These are phyloP conservation scores for Dendrobium chrysotoxum DNA, from an alignment of 106 monocot species.

Conservation along the genomic window DNA sequence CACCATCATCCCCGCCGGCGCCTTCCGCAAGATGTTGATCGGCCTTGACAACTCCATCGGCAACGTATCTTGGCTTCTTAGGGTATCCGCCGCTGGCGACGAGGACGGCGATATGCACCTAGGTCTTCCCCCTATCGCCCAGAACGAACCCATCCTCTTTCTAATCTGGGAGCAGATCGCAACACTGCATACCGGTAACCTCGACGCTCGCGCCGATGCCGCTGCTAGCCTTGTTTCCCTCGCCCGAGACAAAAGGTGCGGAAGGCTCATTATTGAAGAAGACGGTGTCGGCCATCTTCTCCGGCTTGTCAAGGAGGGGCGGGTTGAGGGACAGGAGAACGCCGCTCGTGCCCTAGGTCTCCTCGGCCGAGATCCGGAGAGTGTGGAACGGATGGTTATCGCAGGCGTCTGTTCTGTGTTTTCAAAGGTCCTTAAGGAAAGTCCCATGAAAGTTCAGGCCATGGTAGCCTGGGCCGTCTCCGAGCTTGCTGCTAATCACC, in stretches of 20 bases:
- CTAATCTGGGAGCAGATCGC: constrained; percentile 84
- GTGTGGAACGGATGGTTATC: constrained; percentile 50
- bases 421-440: constrained; percentile 67
- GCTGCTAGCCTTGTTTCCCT: constrained; percentile 61
- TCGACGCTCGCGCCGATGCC: constrained; percentile 46
- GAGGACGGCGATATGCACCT: constrained; percentile 44
- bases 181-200: constrained; percentile 41
- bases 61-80: constrained; percentile 72
- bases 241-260: constrained; percentile 67
- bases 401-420: constrained; percentile 62
- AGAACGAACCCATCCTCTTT: constrained; percentile 76
- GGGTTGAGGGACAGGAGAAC: constrained; percentile 58
- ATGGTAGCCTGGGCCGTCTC: constrained; percentile 64
- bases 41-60: constrained; percentile 63
- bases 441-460: constrained; percentile 70
- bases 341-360: constrained; percentile 56
- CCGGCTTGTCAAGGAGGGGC: constrained; percentile 65
- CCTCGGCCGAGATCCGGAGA: constrained; percentile 59
- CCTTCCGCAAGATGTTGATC: constrained; percentile 52
- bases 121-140: constrained; percentile 78
- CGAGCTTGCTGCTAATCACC: constrained; percentile 56
- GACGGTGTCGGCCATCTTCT: constrained; percentile 68
- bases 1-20: constrained; percentile 46
- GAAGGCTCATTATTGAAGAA: constrained; percentile 68
- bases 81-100: constrained; percentile 49